Evolutionary conservation across 306 rosid genomes (phyloP), one percentile per base, ranked within the genome.

Genomic region (Acacia melanoxylon): DNA sequence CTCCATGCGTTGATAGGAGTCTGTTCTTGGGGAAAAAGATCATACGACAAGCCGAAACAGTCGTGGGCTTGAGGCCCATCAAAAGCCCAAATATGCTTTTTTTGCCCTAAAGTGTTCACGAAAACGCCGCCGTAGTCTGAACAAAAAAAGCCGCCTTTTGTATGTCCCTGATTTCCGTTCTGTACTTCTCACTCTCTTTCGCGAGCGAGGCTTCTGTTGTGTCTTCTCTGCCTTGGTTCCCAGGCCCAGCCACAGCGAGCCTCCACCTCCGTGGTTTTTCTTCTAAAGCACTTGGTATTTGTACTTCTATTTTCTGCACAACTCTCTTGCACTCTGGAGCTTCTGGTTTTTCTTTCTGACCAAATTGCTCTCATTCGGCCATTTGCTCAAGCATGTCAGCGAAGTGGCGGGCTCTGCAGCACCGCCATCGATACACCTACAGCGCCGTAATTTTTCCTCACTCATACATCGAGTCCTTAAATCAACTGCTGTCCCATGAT

Each of bases 321-420:
- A 15, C 62, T 37, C 61, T 8, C 42, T 48, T 27, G 13, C 62
- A 16, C 42, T 8, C 16, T 10, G 76, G 3, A 46, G 76, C 25
- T 72, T 72, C 44, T 72, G 76, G 25, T 10, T 56, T 37, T 40
- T 12, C 14, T 56, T 8, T 46, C 67, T 6, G 13, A 10, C 5
- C 61, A 3, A 17, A 8, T 75, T 42, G 56, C 56, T 76, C 12
- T 76, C 27, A 5, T 0, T 68, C 14, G 76, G 52, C 72, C 74
- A 73, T 76, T 79, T 27, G 16, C 72, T 73, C 75, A 42, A 85
- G 70, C 83, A 95, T 95, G 98, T 95, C 99, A 52, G 92, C 98
- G 9, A 95, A 95, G 84, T 95, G 99, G 99, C 93, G 98, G 8
- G 98, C 98, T 20, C 89, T 95, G 3, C 99, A 95, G 85, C 99